These are phyloP conservation scores for Lepiota subincarnata DNA, from an alignment of 768 basidiomycete species.

Conservation along the genomic window DNA sequence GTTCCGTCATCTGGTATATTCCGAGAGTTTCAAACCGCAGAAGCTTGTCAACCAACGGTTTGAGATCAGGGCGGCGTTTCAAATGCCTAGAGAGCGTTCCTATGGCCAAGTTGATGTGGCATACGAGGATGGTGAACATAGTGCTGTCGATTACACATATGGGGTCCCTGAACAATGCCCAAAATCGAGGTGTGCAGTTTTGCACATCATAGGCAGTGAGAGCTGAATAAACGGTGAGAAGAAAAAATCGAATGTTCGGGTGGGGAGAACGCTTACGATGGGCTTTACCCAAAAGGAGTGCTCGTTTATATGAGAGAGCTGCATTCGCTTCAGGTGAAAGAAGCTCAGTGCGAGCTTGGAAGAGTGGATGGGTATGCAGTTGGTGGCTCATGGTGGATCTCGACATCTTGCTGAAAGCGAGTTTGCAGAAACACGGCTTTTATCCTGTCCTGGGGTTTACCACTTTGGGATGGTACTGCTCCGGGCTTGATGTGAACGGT, in stretches of 20 bases:
- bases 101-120: no score
- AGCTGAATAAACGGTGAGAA: constrained; percentile 22
- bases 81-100: no score
- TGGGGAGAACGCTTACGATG: constrained; percentile 32
- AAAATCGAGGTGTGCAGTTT: constrained; percentile 44
- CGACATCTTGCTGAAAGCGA: no score
- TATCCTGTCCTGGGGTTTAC: no score
- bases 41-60: no score
- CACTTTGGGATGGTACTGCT: no score
- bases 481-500: no score
- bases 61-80: no score
- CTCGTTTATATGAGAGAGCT: constrained; percentile 46
- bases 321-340: constrained; percentile 43
- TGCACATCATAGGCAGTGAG: constrained; percentile 45
- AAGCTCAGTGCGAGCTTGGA: constrained; percentile 38
- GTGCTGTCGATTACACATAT: constrained; percentile 46
- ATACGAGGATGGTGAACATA: no score
- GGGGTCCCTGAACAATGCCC: constrained; percentile 52
- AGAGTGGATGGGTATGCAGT: constrained; percentile 43
- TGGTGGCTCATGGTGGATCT: constrained; percentile 28
- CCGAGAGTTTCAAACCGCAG: no score
- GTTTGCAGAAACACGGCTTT: no score
- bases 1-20: no score
- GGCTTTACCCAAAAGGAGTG: constrained; percentile 43
- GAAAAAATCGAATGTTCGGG: neutral